Evolutionary conservation across 768 basidiomycete species (phyloP).

Genomic region (Termitomyces bulborhizus): DNA sequence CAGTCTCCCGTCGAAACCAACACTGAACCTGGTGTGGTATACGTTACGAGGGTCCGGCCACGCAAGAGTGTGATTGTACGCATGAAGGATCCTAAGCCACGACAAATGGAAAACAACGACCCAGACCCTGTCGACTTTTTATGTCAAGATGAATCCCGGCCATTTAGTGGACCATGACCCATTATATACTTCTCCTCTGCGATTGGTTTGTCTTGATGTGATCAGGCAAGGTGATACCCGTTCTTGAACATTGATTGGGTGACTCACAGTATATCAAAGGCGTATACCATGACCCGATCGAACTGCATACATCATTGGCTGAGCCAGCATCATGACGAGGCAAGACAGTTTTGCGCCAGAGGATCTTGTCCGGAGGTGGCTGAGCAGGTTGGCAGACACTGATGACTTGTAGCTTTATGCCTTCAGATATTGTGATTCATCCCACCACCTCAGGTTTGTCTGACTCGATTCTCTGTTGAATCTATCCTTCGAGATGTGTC

Average conservation of each 20-base stretch:
- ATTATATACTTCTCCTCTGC: background rate
- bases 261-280: no score
- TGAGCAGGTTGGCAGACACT: no score
- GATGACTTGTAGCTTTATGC: no score
- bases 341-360: background rate
- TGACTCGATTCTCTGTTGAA: no score
- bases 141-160: background rate
- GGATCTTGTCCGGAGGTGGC: no score
- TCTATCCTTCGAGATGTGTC: no score
- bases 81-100: background rate
- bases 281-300: background rate
- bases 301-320: background rate
- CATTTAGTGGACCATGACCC: background rate
- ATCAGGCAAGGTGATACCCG: no score
- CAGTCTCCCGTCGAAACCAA: background rate
- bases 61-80: background rate
- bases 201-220: background rate
- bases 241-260: background rate
- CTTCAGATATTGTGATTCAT: no score
- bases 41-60: background rate
- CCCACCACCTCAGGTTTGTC: background rate
- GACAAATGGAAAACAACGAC: background rate
- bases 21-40: background rate
- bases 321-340: background rate
- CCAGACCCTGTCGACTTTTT: background rate